Percentiles rank a stretch among this genome's conserved stretches.
Evolutionary conservation across 768 basidiomycete genomes (phyloP).

Genomic region (Suillus decipiens): DNA sequence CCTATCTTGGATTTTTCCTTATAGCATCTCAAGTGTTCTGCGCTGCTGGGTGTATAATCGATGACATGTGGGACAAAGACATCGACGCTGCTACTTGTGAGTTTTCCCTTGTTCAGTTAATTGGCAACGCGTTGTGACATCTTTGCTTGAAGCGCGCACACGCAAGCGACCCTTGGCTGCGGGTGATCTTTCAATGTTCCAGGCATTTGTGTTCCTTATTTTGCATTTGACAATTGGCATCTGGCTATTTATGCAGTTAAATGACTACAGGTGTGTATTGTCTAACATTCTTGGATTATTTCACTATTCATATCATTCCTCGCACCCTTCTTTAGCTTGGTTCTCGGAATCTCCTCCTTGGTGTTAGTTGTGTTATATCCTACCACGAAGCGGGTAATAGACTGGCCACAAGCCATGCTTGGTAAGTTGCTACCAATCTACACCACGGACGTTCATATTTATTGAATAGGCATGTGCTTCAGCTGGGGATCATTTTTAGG

Average conservation of each 20-base stretch:
- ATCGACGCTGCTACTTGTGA: not conserved
- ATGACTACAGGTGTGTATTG: not conserved
- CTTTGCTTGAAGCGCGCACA: not conserved
- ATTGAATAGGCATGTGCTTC: not conserved
- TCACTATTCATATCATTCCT: not conserved
- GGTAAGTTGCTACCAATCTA: slow-evolving; percentile 19
- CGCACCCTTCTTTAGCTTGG: not conserved
- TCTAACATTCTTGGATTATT: not conserved
- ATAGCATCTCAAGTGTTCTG: not conserved
- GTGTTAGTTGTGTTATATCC: slow-evolving; percentile 22
- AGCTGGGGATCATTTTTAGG: not conserved
- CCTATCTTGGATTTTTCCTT: slow-evolving; percentile 1
- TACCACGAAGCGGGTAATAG: slow-evolving; percentile 28
- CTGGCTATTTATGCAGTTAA: not conserved
- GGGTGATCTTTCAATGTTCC: not conserved
- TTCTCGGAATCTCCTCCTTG: not conserved
- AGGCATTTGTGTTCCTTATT: not conserved
- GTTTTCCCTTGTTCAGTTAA: not conserved
- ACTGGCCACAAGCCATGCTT: slow-evolving; percentile 33
- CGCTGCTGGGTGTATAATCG: not conserved
- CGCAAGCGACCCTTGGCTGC: not conserved
- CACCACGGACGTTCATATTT: not conserved
- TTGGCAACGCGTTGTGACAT: not conserved
- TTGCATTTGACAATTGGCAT: not conserved
- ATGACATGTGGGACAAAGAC: slow-evolving; percentile 2